phyloP scores from a whole-genome alignment of 1,284 basidiomycete genomes.

The Leccinum holopus region DNA sequence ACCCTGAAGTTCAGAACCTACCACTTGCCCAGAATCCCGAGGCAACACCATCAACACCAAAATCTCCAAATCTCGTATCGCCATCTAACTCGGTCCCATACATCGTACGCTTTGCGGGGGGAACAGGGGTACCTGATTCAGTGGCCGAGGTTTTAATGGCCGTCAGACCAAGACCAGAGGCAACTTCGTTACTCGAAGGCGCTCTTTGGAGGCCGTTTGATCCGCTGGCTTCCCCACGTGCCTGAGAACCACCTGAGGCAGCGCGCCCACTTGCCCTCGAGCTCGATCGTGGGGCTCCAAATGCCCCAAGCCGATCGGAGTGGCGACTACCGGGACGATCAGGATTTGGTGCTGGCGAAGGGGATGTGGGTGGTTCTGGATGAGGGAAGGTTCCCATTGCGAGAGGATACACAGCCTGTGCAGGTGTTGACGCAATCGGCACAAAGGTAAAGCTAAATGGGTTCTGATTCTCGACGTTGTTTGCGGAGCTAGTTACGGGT shows the following conservation, averaged over 20 bases:
- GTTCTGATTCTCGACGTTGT: constrained; percentile 52
- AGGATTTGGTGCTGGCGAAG: constrained; percentile 52
- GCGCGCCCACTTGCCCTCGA: constrained; percentile 34
- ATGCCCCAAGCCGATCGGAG: constrained; percentile 33
- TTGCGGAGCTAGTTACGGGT: constrained; percentile 43
- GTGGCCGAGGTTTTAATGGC: constrained; percentile 34
- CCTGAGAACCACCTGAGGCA: constrained; percentile 29
- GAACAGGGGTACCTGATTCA: constrained; percentile 30
- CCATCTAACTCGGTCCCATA: constrained; percentile 75
- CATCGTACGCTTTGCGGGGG: constrained; percentile 62
- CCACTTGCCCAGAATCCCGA: constrained; percentile 61
- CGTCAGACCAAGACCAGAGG: constrained; percentile 39
- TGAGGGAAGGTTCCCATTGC: constrained; percentile 54
- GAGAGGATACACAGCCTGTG: constrained; percentile 37
- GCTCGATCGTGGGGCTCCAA: constrained; percentile 32
- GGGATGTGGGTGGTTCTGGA: constrained; percentile 67
- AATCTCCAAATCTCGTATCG: constrained; percentile 78
- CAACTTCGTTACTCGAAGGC: constrained; percentile 40
- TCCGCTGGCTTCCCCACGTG: constrained; percentile 31
- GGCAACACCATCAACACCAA: constrained; percentile 72
- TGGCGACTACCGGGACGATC: constrained; percentile 38
- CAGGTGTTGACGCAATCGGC: constrained; percentile 54
- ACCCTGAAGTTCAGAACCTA: constrained; percentile 37
- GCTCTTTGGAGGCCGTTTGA: constrained; percentile 27
- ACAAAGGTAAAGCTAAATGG: constrained; percentile 54